Evolutionary conservation across 176 grass and related monocot genomes (phyloP), one percentile per base, ranked within the genome.

Genomic region (Microstegium vimineum): DNA sequence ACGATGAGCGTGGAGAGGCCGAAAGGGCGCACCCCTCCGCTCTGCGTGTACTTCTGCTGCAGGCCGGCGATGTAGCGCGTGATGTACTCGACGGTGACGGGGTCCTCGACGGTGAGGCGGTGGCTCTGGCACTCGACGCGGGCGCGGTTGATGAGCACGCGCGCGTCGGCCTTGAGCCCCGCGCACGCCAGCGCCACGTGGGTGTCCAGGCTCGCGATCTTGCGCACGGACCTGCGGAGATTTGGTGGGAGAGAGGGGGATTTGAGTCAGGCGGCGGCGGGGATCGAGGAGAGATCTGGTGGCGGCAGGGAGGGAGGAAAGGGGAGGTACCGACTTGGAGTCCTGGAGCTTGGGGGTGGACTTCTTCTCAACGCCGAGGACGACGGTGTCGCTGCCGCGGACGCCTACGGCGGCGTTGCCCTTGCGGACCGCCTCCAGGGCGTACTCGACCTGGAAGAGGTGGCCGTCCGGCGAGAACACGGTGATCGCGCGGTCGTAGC

Each of bases 321-420:
- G 2, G 16, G n/a, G 22, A 25, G 10, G 3, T 25, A 4, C 67
- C 1, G 22, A 97, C 92, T 92, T 89, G 8, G 95, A 98, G 76
- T 98, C 92, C 67, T 95, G 95, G 62, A 98, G 95, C 84, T 98
- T 98, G 20, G 95, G 95, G 26, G 95, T 93, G 72, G 95, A 93
- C 79, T 98, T 98, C 92, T 98, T 98, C 92, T 98, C 95, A 72
- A 95, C 95, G 72, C 90, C 95, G 79, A 98, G 95, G 66, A 98
- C 95, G 85, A 93, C 88, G 79, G 89, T 93, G 90, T 98, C 95
- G 26, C 35, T 41, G 81, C 95, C 95, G 79, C 95, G 92, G 71
- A 98, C 92, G 79, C 95, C 92, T 70, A 98, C 95, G 42, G 95
- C 95, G 59, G 95, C 95, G 95, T 98, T 98, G 25, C 92, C 92